A percentile compares a stretch with the other conserved stretches of the same genome.
Conservation (phyloP, 176 grass and related monocot genomes). For the Oryza rufipogon region DNA sequence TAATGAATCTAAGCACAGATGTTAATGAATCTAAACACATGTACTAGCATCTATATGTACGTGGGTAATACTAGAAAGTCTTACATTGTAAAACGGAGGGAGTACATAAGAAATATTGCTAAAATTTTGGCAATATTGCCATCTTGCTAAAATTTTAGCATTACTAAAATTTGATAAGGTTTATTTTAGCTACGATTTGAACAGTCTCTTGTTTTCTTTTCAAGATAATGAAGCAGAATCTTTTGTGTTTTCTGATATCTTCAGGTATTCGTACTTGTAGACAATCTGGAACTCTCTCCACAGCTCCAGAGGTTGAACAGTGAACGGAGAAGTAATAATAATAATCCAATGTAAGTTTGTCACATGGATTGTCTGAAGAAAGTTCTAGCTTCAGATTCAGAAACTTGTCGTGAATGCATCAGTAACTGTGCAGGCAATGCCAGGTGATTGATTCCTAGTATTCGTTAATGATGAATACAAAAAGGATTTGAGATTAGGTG, state of each 20-base stretch:
- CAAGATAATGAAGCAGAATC: background rate
- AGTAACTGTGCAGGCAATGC: background rate
- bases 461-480: background rate
- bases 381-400: background rate
- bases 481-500: background rate
- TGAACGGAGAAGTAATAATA: background rate
- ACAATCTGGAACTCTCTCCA: background rate
- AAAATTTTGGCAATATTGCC: too few species aligned
- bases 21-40: too few species aligned
- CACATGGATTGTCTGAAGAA: conserved; percentile 4
- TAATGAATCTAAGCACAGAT: too few species aligned
- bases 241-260: background rate
- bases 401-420: background rate
- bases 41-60: too few species aligned
- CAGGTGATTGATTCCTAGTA: background rate
- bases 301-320: background rate
- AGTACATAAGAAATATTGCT: too few species aligned
- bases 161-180: too few species aligned
- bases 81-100: too few species aligned
- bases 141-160: too few species aligned
- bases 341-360: background rate
- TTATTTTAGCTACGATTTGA: too few species aligned
- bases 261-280: background rate
- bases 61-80: too few species aligned
- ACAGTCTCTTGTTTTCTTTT: too few species aligned